phyloP scores from a whole-genome alignment of 352 stramenopile species.

The Phytophthora ramorum region DNA sequence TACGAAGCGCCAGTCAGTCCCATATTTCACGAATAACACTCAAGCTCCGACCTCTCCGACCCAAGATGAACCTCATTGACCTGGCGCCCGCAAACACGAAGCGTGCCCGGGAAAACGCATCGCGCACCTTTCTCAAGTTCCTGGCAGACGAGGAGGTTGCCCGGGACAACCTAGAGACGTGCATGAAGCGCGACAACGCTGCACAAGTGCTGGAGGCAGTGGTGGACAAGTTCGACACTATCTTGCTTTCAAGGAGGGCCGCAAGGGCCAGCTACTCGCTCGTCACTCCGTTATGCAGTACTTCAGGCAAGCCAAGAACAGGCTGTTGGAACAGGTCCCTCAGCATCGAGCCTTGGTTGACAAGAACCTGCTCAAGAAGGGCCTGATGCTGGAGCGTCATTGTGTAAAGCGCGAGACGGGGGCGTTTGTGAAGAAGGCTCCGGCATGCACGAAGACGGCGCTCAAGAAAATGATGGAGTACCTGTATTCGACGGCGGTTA shows the following conservation, averaged over 20 bases:
- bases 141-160: no score
- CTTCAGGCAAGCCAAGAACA: slow-evolving; percentile 26
- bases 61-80: slow-evolving; percentile 19
- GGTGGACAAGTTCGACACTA: no score
- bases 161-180: no score
- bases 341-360: slow-evolving; percentile 6
- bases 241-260: no score
- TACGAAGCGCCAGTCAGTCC: background rate
- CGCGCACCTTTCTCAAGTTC: slow-evolving; percentile 19
- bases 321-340: slow-evolving; percentile 21
- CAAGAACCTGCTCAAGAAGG: slow-evolving; percentile 24
- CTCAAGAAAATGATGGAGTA: slow-evolving; percentile 16
- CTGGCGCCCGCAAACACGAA: slow-evolving; percentile 25
- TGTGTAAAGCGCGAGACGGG: slow-evolving; percentile 5
- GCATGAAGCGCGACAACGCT: no score
- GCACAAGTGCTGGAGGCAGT: no score
- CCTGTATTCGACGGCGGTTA: background rate
- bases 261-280: no score
- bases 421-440: slow-evolving; percentile 8
- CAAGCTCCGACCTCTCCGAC: slow-evolving; percentile 3
- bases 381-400: slow-evolving; percentile 16
- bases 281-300: slow-evolving; percentile 22
- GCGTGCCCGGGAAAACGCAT: slow-evolving; percentile 12
- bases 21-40: slow-evolving; percentile 6
- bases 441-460: slow-evolving; percentile 12